Conservation (phyloP, 305 asterid genomes). For the Salvia sclarea region DNA sequence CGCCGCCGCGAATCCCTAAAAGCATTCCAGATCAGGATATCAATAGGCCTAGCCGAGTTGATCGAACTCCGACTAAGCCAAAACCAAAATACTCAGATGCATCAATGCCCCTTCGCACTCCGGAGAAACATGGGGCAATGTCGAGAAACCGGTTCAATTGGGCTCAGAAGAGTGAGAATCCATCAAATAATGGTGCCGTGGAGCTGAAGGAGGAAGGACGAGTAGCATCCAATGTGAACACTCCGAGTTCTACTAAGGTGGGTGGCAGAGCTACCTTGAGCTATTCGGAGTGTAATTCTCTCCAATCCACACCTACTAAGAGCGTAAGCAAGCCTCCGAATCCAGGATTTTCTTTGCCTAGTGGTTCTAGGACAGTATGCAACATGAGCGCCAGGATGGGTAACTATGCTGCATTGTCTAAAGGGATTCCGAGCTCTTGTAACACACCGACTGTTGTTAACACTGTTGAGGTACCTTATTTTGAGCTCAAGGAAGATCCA, state of each 20-base stretch:
- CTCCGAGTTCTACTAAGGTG: conserved; percentile 69
- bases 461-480: conserved; percentile 75
- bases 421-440: conserved; percentile 65
- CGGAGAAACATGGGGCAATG: conserved; percentile 58
- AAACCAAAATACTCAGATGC: conserved; percentile 48
- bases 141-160: conserved; percentile 57
- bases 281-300: conserved; percentile 76
- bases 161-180: conserved; percentile 59
- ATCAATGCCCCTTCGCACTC: conserved; percentile 56
- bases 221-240: conserved; percentile 41
- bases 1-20: conserved; percentile 48
- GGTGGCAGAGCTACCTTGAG: conserved; percentile 54
- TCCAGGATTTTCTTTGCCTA: conserved; percentile 55
- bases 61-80: conserved; percentile 73
- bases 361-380: conserved; percentile 61
- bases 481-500: conserved; percentile 84
- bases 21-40: conserved; percentile 49
- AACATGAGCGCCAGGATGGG: conserved; percentile 59
- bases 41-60: conserved; percentile 47
- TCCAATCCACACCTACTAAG: conserved; percentile 84
- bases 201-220: conserved; percentile 68
- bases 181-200: conserved; percentile 39
- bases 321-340: conserved; percentile 80
- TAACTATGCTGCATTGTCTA: conserved; percentile 60
- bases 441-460: conserved; percentile 51